Percentiles rank a stretch among this genome's conserved stretches.
These are phyloP conservation scores for Cetradonia linearis DNA, from an alignment of 495 filamentous ascomycete species.

Conservation along the genomic window DNA sequence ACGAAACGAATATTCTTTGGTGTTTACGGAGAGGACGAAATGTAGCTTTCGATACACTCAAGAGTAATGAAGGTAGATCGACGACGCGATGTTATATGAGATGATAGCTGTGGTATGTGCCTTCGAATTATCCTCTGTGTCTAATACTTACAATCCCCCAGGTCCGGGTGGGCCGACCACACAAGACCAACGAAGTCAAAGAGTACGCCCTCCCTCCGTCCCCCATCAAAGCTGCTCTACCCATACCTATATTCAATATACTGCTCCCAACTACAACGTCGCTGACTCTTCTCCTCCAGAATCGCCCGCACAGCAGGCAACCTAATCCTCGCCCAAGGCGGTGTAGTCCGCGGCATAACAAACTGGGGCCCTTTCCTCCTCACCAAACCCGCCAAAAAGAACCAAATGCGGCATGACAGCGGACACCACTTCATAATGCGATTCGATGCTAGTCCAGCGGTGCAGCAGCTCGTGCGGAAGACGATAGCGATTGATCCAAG, in stretches of 20 bases:
- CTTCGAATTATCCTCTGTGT: conserved; percentile 2
- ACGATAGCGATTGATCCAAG: conserved; percentile 81
- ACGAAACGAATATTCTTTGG: conserved; percentile 2
- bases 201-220: conserved; percentile 51
- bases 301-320: conserved; percentile 80
- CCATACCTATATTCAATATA: too few species aligned
- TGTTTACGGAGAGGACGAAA: neutral
- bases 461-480: conserved; percentile 60
- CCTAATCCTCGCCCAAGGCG: conserved; percentile 71
- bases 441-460: conserved; percentile 63
- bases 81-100: conserved; percentile 80
- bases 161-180: conserved; percentile 68
- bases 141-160: conserved; percentile 30
- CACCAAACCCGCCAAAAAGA: conserved; percentile 59
- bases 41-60: neutral
- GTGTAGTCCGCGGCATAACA: conserved; percentile 80
- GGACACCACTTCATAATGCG: conserved; percentile 98
- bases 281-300: conserved; percentile 40
- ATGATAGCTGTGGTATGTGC: conserved; percentile 80
- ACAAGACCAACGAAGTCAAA: conserved; percentile 71
- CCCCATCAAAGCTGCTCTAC: conserved; percentile 4
- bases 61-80: conserved; percentile 13
- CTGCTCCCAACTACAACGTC: too few species aligned
- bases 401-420: conserved; percentile 66
- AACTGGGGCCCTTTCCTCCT: conserved; percentile 92